Evolutionary conservation across 169 alveolate species (phyloP).

Genomic region (Eimeria maxima): DNA sequence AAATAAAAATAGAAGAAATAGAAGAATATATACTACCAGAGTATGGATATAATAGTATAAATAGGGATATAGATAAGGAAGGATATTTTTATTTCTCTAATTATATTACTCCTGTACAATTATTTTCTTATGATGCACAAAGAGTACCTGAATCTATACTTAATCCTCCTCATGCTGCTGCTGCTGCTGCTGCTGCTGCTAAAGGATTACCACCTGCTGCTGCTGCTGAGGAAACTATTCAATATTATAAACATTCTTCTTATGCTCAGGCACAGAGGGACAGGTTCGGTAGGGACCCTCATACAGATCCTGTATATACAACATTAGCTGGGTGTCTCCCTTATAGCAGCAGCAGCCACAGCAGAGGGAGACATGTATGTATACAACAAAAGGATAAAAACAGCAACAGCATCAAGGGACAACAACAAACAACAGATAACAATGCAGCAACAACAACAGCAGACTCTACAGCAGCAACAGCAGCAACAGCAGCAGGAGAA

Average conservation of each 20-base stretch:
- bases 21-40: constrained; percentile 90
- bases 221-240: not conserved
- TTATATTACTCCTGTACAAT: constrained; percentile 90
- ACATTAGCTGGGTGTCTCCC: not conserved
- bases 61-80: constrained; percentile 91
- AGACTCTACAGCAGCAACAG: not conserved
- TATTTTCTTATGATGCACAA: constrained; percentile 91
- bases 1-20: constrained; percentile 91
- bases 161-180: not conserved
- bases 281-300: constrained; percentile 14
- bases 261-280: not conserved
- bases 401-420: no score
- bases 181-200: no score
- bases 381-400: not conserved
- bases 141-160: constrained; percentile 87
- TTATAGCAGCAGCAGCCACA: not conserved
- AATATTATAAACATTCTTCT: not conserved
- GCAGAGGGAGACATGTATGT: no score
- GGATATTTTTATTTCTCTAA: constrained; percentile 92
- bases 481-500: not conserved
- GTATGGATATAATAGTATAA: constrained; percentile 91
- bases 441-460: no score
- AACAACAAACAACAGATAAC: not conserved
- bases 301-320: not conserved
- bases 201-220: no score